These are phyloP conservation scores for Acacia acuminata DNA, from an alignment of 306 rosid species.

Conservation along the genomic window DNA sequence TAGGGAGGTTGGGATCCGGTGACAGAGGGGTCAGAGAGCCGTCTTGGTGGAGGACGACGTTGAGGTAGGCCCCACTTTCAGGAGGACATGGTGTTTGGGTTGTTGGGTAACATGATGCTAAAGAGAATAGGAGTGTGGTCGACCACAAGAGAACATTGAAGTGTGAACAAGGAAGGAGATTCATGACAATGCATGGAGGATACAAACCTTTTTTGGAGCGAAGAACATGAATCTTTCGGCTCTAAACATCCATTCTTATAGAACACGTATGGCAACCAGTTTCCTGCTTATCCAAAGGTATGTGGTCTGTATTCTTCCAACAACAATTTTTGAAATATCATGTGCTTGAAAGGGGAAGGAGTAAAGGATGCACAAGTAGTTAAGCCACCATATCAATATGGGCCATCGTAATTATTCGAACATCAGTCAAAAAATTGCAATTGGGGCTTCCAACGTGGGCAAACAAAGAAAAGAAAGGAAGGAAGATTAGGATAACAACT, in stretches of 20 bases:
- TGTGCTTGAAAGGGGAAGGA: neutral
- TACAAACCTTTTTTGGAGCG: too few species aligned
- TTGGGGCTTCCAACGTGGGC: neutral
- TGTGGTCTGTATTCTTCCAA: too few species aligned
- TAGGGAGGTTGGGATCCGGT: slow-evolving; percentile 16
- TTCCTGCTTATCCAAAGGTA: too few species aligned
- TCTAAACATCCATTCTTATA: neutral
- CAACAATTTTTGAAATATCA: neutral
- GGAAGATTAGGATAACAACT: too few species aligned
- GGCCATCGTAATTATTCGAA: too few species aligned
- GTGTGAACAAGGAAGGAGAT: neutral
- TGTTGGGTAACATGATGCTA: too few species aligned
- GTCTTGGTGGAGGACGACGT: slow-evolving; percentile 22
- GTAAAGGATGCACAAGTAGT: neutral
- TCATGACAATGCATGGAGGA: neutral
- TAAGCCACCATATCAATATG: neutral
- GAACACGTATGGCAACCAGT: too few species aligned
- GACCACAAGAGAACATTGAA: neutral
- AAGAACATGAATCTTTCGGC: neutral
- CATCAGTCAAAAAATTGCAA: too few species aligned
- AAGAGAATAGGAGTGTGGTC: neutral
- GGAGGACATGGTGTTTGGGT: neutral
- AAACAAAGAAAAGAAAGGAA: too few species aligned
- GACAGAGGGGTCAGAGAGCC: slow-evolving; percentile 31
- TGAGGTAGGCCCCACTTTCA: neutral